These are phyloP conservation scores for Ceratocystis lukuohia DNA, from an alignment of 2,329 filamentous ascomycete species.

Conservation along the genomic window DNA sequence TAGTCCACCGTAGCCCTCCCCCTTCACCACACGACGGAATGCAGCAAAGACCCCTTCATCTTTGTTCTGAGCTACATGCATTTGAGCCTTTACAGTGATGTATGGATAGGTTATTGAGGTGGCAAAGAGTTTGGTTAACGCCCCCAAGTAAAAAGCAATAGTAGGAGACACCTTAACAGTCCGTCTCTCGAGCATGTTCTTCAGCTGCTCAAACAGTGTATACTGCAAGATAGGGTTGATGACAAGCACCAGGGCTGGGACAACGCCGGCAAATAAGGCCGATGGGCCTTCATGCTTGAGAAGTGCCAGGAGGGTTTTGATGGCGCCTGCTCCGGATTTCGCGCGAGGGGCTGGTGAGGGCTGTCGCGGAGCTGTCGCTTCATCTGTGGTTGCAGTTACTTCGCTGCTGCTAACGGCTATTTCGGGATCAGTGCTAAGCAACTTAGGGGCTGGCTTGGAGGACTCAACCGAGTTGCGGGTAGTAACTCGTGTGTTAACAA, in stretches of 20 bases:
- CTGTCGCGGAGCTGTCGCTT: constrained; percentile 31
- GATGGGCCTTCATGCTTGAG: constrained; percentile 70
- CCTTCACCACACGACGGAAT: constrained; percentile 63
- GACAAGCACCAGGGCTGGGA: constrained; percentile 84
- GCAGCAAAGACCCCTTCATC: constrained; percentile 67
- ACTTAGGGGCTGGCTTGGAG: constrained; percentile 22
- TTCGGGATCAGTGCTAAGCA: constrained; percentile 29
- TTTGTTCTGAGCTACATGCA: constrained; percentile 77
- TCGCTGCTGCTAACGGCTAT: constrained; percentile 23
- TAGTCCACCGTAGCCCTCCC: constrained; percentile 83
- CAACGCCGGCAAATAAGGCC: constrained; percentile 80
- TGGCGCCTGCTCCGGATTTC: constrained; percentile 51
- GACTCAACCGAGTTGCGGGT: constrained; percentile 44
- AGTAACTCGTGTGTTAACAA: constrained; percentile 96
- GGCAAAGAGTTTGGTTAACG: constrained; percentile 84
- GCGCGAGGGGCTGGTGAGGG: constrained; percentile 25
- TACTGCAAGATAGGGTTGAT: constrained; percentile 98
- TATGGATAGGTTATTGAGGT: constrained; percentile 95
- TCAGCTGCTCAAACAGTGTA: constrained; percentile 96
- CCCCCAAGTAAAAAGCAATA: constrained; percentile 81
- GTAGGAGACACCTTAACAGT: constrained; percentile 59
- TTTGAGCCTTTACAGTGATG: constrained; percentile 95
- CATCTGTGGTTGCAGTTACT: background rate
- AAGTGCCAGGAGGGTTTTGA: constrained; percentile 68
- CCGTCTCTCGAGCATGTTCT: constrained; percentile 69